Conservation (phyloP, 176 grass and related monocot genomes). For the Eleusine coracana region DNA sequence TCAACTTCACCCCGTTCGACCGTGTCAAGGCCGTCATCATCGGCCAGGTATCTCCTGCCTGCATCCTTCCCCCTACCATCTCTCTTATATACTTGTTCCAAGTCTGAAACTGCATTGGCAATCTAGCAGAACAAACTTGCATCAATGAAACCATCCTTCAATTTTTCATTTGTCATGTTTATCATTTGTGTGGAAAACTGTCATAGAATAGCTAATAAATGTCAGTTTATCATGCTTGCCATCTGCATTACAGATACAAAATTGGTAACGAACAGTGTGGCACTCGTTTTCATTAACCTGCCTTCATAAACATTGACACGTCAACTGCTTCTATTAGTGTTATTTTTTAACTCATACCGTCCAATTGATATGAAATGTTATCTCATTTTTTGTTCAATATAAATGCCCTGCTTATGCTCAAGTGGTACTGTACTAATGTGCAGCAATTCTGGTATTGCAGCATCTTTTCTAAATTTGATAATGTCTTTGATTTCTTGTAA, state of each 20-base stretch:
- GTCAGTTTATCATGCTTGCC: background rate
- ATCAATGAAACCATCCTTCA: background rate
- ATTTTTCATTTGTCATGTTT: background rate
- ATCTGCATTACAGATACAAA: background rate
- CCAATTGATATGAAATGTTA: too few species aligned
- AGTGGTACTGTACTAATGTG: background rate
- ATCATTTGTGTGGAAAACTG: background rate
- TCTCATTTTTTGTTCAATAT: background rate
- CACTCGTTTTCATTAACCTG: background rate
- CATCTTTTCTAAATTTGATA: background rate
- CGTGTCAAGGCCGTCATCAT: slow-evolving; percentile 90
- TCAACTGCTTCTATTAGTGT: too few species aligned
- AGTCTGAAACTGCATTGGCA: too few species aligned
- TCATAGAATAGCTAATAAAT: background rate
- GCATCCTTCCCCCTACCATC: background rate
- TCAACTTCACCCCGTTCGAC: slow-evolving; percentile 81
- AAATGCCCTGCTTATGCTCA: background rate
- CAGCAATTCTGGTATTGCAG: background rate
- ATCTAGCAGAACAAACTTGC: background rate
- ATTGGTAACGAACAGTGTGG: background rate
- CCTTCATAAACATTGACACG: too few species aligned
- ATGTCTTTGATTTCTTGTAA: background rate
- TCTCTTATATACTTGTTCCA: background rate
- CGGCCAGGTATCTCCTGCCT: slow-evolving; percentile 63
- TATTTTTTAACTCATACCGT: too few species aligned